Evolutionary conservation across 805 yeast species (phyloP).

Genomic region (Cyberlindnera subsufficiens): DNA sequence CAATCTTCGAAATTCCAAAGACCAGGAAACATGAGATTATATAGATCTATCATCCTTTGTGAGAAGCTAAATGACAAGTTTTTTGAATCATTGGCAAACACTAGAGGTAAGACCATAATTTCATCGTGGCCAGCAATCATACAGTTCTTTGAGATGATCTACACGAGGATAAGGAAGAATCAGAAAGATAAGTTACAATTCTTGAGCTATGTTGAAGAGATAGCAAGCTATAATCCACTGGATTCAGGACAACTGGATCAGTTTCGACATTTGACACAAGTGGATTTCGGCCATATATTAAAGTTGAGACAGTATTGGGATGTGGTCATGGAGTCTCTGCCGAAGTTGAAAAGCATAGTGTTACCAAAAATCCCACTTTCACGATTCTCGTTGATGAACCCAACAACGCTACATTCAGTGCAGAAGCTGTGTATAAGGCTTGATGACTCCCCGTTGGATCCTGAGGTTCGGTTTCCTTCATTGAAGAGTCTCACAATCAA

Average conservation of each 20-base stretch:
- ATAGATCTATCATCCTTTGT: conserved; percentile 16
- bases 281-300: conserved; percentile 12
- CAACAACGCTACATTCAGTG: conserved; percentile 2
- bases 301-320: conserved; percentile 19
- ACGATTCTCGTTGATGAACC: conserved; percentile 5
- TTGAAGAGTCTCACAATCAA: conserved; percentile 9
- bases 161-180: conserved; percentile 2
- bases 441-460: conserved; percentile 4
- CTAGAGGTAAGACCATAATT: conserved; percentile 8
- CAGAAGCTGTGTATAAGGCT: conserved; percentile 8
- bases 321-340: conserved; percentile 10
- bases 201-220: conserved; percentile 15
- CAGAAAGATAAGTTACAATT: conserved; percentile 1
- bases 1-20: conserved; percentile 9
- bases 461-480: conserved; percentile 7
- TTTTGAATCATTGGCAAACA: conserved; percentile 9
- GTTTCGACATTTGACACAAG: conserved; percentile 7
- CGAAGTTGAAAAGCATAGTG: conserved; percentile 9
- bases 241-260: conserved; percentile 19
- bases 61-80: conserved; percentile 21
- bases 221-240: conserved; percentile 15
- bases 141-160: conserved; percentile 12
- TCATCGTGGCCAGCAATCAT: conserved; percentile 18
- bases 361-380: conserved; percentile 17
- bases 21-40: conserved; percentile 16